Conservation (phyloP, 495 filamentous ascomycete genomes). For the Xylaria telfairii region DNA sequence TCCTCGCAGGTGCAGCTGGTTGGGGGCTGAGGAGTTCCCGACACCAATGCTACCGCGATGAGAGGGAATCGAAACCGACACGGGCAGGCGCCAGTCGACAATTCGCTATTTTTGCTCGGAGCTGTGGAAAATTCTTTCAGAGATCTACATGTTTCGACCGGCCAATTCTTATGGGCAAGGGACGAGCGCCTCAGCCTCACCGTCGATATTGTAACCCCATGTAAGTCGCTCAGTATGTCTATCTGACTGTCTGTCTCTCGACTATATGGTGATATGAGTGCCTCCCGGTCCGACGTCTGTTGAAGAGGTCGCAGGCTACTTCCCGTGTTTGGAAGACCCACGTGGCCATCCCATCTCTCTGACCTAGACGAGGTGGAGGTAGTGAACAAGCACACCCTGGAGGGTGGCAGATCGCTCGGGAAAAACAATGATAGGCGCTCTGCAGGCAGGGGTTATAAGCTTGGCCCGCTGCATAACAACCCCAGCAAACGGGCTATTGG, state of each 20-base stretch:
- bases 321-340: slow-evolving; percentile 18
- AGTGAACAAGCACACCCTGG: background rate
- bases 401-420: slow-evolving; percentile 7
- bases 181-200: slow-evolving; percentile 14
- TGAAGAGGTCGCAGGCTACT: slow-evolving; percentile 7
- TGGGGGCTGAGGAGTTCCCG: background rate
- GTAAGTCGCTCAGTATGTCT: slow-evolving; percentile 1
- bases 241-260: background rate
- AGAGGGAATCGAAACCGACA: background rate
- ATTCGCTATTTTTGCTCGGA: background rate
- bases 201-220: slow-evolving; percentile 26
- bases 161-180: slow-evolving; percentile 3
- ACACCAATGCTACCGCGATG: background rate
- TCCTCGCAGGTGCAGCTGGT: slow-evolving; percentile 21
- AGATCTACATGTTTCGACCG: background rate
- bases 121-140: background rate
- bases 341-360: slow-evolving; percentile 17
- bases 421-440: slow-evolving; percentile 5
- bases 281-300: background rate
- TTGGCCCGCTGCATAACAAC: background rate
- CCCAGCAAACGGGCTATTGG: background rate
- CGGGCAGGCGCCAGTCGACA: background rate
- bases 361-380: background rate
- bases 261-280: background rate
- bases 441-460: slow-evolving; percentile 1